Base-by-base conservation (phyloP, 768 basidiomycete species). In the Phallus indusiatus region DNA sequence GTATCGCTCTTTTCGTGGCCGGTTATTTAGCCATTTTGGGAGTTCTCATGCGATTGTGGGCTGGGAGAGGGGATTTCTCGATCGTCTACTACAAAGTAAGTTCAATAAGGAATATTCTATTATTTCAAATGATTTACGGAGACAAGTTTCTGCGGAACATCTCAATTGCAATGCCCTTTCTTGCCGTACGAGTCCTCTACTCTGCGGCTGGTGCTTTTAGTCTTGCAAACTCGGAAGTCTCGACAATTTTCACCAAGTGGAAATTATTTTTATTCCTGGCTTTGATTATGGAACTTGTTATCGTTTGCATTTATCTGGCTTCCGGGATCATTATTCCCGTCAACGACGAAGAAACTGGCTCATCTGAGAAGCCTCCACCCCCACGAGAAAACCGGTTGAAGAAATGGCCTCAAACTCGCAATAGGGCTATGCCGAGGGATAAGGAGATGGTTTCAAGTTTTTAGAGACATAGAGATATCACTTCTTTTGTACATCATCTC, bases 81-180 rank as follows among this genome's bases (percentile, higher is more conserved):
- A 22, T 11, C 1, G 16, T 36, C 21, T 51, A 59, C 21, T 48
- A 11, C 48, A 52, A 35, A 28, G 57, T 59, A 20, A 59, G 50
- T 59, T 5, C 60, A 14, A 11, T 60, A 34, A 35, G 42, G 51
- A n/a, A 18, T 9, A 47, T 47, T 5, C 42, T 51, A 33, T 22
- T 36, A 22, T 22, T 59, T 12, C 37, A 24, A 54, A 54, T 59
- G 47, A 60, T 21, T 62, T 56, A 22, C 7, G 5, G 20, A 54
- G 6, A n/a, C n/a, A 35, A 87, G 86, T 74, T 88, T 16, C 75
- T 88, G 46, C 62, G 65, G 28, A 84, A 82, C 20, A 70, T 85
- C 50, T 73, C 80, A 18, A 28, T 71, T 51, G 82, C 82, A 9
- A 70, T 87, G 14, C 84, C 84, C 5, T 81, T 85, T 69, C 72